Percentiles rank a stretch among this genome's conserved stretches.
phyloP scores from a whole-genome alignment of 768 basidiomycete genomes.

The Gautieria morchelliformis region DNA sequence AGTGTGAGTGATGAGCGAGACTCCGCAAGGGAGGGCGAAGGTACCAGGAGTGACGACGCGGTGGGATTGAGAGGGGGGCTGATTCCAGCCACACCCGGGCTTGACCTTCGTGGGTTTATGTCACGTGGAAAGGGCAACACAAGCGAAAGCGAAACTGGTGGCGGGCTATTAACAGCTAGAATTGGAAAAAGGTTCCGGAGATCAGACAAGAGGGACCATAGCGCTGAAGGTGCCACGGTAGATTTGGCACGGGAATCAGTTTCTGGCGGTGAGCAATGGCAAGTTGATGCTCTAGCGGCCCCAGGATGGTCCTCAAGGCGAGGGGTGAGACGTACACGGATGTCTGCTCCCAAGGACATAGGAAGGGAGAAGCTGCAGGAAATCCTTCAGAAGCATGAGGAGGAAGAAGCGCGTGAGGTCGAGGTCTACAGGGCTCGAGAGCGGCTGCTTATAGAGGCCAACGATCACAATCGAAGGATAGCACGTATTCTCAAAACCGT shows the following conservation, averaged over 20 bases:
- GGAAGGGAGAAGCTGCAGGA: constrained; percentile 27
- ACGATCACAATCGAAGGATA: constrained; percentile 54
- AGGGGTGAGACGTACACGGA: background rate
- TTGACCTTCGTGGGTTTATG: background rate
- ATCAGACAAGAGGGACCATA: background rate
- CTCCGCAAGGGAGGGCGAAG: background rate
- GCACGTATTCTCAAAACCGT: constrained; percentile 62
- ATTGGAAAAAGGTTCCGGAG: background rate
- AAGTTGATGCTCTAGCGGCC: background rate
- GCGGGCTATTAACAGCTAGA: background rate
- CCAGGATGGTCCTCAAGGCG: background rate
- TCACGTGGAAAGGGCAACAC: background rate
- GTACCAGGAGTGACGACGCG: background rate
- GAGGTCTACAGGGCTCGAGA: constrained; percentile 40
- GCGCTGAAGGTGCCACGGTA: background rate
- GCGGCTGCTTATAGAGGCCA: constrained; percentile 38
- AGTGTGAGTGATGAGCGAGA: constrained; percentile 7
- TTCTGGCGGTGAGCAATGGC: background rate
- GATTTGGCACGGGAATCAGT: background rate
- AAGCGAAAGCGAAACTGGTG: constrained; percentile 2
- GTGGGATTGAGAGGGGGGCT: background rate
- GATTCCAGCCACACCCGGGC: background rate
- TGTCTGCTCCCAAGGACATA: background rate
- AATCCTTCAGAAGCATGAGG: constrained; percentile 38
- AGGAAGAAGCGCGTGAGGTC: constrained; percentile 47